Base-by-base conservation (phyloP, 352 stramenopile genomes). In the Hyaloperonospora arabidopsidis region DNA sequence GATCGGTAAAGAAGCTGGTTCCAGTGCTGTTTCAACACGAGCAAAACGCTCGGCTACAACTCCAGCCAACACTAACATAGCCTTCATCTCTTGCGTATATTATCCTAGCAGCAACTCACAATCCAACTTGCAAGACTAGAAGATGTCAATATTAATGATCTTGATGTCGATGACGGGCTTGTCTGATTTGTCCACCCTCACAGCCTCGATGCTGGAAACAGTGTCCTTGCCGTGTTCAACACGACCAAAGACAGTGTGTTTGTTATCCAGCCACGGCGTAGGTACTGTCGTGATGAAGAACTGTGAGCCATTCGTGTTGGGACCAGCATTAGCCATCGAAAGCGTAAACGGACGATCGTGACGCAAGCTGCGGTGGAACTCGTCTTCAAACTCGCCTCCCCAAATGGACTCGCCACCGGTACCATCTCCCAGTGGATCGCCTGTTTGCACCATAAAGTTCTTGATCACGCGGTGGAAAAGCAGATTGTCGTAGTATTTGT, bases 381-480 rank as follows among this genome's bases (percentile, higher is more conserved):
- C 97, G 79, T 99, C 97, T 63, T 98, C 94, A 63, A 99, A 99
- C 62, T 98, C 93, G 44, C 95, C 95, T 28, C 96, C 96, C 97
- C 97, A 99, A 57, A 99, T 99, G 47, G 80, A 97, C 76, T 99
- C 96, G 23, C 97, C 97, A 45, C 97, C 97, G 1, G 96, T 99
- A 38, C 96, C 96, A 70, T 98, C 95, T 25, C 97, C 97, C 14
- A 97, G 65, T 12, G 96, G 95, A 62, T 99, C 96, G 2, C 89
- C 89, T 0, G 78, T 90, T 79, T 99, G 96, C 36, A 99, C 74
- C 96, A 99, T 99, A 62, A 99, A 99, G 46, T 95, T 96, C 68
- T 98, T 98, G 70, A 99, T 99, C 52, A 99, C 92, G 49, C 97
- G 93, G 74, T 99, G 97, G 68, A 99, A 99, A 50, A 98, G 91